A percentile compares a stretch with the other conserved stretches of the same genome.
These are phyloP conservation scores for Myxozyma melibiosi DNA, from an alignment of 805 yeast genomes.

Conservation along the genomic window DNA sequence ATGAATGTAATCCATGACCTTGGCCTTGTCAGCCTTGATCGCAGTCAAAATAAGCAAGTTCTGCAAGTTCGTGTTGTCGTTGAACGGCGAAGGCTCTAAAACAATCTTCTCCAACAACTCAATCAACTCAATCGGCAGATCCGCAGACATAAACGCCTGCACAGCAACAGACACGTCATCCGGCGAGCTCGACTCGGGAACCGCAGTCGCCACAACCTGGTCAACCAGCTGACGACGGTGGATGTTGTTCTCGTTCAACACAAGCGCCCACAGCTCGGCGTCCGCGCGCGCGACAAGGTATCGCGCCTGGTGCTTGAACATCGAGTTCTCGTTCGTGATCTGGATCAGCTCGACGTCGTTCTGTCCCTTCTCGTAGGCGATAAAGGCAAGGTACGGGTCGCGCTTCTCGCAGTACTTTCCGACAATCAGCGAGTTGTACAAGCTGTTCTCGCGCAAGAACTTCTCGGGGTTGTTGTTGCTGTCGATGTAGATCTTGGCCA, in stretches of 20 bases:
- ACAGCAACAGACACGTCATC: slow-evolving; percentile 93
- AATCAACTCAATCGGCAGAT: slow-evolving; percentile 87
- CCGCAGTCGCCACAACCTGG: slow-evolving; percentile 93
- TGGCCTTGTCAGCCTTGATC: slow-evolving; percentile 87
- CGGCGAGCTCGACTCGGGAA: slow-evolving; percentile 90
- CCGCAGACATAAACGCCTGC: slow-evolving; percentile 94
- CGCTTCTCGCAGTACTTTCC: slow-evolving; percentile 99
- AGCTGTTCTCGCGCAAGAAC: slow-evolving; percentile 86
- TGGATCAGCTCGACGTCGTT: slow-evolving; percentile 86
- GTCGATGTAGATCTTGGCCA: slow-evolving; percentile 97
- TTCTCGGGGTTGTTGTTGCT: slow-evolving; percentile 97
- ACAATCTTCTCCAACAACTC: slow-evolving; percentile 95
- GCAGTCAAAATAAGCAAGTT: slow-evolving; percentile 92
- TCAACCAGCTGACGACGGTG: slow-evolving; percentile 92
- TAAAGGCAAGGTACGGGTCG: slow-evolving; percentile 97
- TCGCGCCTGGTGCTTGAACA: slow-evolving; percentile 99
- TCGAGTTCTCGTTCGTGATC: slow-evolving; percentile 94
- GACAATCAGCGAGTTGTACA: slow-evolving; percentile 89
- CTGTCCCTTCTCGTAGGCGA: slow-evolving; percentile 93
- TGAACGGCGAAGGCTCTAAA: slow-evolving; percentile 95
- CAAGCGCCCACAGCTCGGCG: slow-evolving; percentile 75
- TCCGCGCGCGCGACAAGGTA: slow-evolving; percentile 90
- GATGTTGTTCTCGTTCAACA: slow-evolving; percentile 69
- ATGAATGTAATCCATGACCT: slow-evolving; percentile 81
- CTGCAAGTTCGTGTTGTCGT: slow-evolving; percentile 91